Conservation (phyloP, 1,139 yeast genomes). For the Geotrichum australiense region DNA sequence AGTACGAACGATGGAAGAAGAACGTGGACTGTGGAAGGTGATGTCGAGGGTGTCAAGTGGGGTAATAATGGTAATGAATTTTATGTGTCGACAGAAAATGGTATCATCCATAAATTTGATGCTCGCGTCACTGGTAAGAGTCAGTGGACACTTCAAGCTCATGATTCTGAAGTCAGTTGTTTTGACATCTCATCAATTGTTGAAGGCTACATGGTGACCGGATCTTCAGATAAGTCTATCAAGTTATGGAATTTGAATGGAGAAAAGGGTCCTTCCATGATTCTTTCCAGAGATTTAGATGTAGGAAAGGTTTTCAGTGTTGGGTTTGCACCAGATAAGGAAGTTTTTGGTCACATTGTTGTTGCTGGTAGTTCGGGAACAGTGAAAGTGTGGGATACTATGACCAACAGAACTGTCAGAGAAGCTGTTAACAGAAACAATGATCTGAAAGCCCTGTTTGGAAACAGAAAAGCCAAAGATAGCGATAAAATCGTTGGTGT, state of each 20-base stretch:
- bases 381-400: conserved; percentile 87
- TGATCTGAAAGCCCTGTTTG: conserved; percentile 51
- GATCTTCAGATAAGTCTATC: conserved; percentile 80
- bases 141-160: conserved; percentile 95
- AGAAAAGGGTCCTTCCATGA: conserved; percentile 68
- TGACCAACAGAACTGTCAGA: conserved; percentile 75
- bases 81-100: conserved; percentile 88
- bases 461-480: conserved; percentile 44
- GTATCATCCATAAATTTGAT: conserved; percentile 85
- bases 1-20: conserved; percentile 52
- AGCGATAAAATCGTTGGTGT: conserved; percentile 48
- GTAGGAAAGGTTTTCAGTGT: conserved; percentile 87
- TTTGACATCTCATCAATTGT: conserved; percentile 62
- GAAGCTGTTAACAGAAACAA: conserved; percentile 49
- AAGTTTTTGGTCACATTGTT: conserved; percentile 74
- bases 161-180: conserved; percentile 86
- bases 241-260: conserved; percentile 68
- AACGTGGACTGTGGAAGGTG: conserved; percentile 62
- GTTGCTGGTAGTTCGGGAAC: conserved; percentile 86
- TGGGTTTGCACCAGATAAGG: conserved; percentile 80
- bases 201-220: conserved; percentile 73
- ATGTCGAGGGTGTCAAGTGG: conserved; percentile 81
- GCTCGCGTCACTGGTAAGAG: conserved; percentile 61
- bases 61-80: conserved; percentile 53
- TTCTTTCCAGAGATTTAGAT: conserved; percentile 85